Base-by-base conservation (phyloP, 1,139 yeast species). In the Suhomyces guaymorum region DNA sequence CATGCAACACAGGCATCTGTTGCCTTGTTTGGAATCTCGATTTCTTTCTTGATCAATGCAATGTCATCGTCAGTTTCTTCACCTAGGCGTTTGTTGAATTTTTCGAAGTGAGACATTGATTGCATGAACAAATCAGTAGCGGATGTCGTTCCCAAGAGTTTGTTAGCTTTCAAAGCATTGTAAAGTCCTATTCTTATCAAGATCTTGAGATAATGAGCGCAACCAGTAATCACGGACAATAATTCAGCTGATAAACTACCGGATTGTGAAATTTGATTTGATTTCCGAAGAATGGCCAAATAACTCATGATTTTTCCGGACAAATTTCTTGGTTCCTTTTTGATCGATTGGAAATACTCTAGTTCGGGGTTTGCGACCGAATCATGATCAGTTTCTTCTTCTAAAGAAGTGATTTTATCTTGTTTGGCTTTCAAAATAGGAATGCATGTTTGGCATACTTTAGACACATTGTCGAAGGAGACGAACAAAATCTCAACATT, bases 141-240 rank as follows among this genome's bases (percentile, higher is more conserved):
- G 19, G 63, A 68, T 0, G 82, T 74, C 7, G 83, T 72, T 15
- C 77, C 78, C 12, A 75, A 65, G 4, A 70, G 52, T 45, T 75
- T 78, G 55, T 87, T 88, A 40, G 78, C 72, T 41, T 76, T 81
- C 15, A 92, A 64, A 0, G 96, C 86, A 48, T 81, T 80, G 42
- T 78, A 77, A 30, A 92, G 71, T 1, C 97, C 95, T 51, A 80
- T 78, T 43, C 97, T 70, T 12, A 92, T 85, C 23, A 92, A 68
- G 8, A 92, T 70, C 56, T 94, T 92, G 51, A 92, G 70, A 57
- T 89, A 90, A 58, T 94, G 98, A 0, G 98, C 97, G 52, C 94
- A 70, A 1, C 95, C 90, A 2, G 97, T 89, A 9, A 90, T 92
- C 5, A 90, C 80, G 1, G 94, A 80, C 46, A 92, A 70, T 30